Conservation (phyloP, 169 alveolate genomes). For the Hepatocystis sp. region DNA sequence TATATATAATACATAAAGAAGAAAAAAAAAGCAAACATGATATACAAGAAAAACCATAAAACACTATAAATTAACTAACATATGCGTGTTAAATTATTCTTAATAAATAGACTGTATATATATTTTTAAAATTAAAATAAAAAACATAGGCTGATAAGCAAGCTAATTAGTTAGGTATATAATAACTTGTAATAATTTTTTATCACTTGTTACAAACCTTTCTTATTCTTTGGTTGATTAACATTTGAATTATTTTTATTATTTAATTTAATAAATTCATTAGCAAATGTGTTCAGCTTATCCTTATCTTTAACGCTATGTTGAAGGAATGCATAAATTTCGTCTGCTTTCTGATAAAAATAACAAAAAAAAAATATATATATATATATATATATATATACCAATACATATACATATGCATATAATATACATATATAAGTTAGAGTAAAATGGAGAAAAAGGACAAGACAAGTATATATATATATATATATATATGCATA, state of each 20-base stretch:
- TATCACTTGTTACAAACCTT: background rate
- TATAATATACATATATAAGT: background rate
- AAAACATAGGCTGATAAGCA: background rate
- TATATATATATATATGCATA: background rate
- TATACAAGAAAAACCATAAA: too few species aligned
- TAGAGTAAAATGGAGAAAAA: background rate
- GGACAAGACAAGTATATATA: too few species aligned
- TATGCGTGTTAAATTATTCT: too few species aligned
- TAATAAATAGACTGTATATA: too few species aligned
- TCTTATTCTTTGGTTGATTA: constrained; percentile 22
- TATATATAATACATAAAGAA: too few species aligned
- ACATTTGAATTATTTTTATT: constrained; percentile 22
- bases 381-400: constrained; percentile 6
- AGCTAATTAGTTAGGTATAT: background rate
- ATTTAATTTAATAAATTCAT: constrained; percentile 66
- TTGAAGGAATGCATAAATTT: constrained; percentile 62
- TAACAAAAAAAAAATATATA: background rate
- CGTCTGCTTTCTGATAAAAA: constrained; percentile 45
- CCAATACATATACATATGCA: background rate
- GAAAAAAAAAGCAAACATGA: too few species aligned
- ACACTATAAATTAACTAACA: too few species aligned
- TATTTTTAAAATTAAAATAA: background rate
- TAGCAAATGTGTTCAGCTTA: constrained; percentile 46
- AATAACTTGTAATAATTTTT: too few species aligned
- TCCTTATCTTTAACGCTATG: constrained; percentile 70